Evolutionary conservation across 805 yeast genomes (phyloP), one percentile per base, ranked within the genome.

Genomic region (Millerozyma miso): DNA sequence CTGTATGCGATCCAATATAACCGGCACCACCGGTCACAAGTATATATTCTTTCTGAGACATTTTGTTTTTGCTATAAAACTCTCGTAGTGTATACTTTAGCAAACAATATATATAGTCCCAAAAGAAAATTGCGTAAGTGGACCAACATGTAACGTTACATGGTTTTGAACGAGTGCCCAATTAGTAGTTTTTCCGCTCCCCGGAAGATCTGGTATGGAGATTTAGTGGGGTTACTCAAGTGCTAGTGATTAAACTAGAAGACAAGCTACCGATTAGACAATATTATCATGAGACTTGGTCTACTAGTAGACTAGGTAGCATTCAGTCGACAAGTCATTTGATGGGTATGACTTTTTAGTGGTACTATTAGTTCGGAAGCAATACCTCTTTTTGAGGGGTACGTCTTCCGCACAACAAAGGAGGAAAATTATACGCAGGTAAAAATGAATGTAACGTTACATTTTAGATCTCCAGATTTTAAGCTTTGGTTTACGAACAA

Each of bases 11-110:
- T 19, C 93, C 95, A 55, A 87, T 85, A 63, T 86, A 86, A 16
- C 95, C 93, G 19, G 91, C 87, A 38, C 95, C 95, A 36, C 95
- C 95, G 17, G 93, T 85, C 20, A 86, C 90, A 41, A 85, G 68
- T 36, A 83, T 79, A 58, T 69, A 69, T 38, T 47, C 52, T 23
- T 41, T 31, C 12, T 31, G n/a, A n/a, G 34, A 7, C 34, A 32
- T 32, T 15, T 32, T 26, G 13, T n/a, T 23, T 23, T 10, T 23
- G 29, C 29, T 23, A 23, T 23, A n/a, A n/a, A n/a, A n/a, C n/a
- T n/a, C n/a, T n/a, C n/a, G n/a, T n/a, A n/a, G n/a, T n/a, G n/a
- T n/a, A n/a, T n/a, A n/a, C n/a, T n/a, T n/a, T n/a, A n/a, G n/a
- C n/a, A n/a, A n/a, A n/a, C 29, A 23, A 23, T 23, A 23, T 20